phyloP scores from a whole-genome alignment of 192 early-diverging fungal genomes.

The Entomortierella lignicola region DNA sequence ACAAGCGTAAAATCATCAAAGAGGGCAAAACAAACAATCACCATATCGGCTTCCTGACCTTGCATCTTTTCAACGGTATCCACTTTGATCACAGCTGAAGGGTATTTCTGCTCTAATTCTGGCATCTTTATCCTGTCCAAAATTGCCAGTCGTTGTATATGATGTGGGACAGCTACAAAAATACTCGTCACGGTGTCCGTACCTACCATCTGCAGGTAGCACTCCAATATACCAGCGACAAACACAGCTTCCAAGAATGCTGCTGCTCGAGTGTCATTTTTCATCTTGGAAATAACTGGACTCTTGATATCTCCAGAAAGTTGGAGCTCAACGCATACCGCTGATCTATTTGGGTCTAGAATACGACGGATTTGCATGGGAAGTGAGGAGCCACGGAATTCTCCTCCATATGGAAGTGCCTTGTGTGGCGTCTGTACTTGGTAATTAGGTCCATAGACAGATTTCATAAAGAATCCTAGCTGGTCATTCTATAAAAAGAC shows the following conservation, averaged over 20 bases:
- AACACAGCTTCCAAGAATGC: constrained; percentile 46
- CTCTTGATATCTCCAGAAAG: background rate
- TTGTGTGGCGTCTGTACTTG: constrained; percentile 19
- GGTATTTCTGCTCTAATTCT: constrained; percentile 16
- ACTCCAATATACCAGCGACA: constrained; percentile 51
- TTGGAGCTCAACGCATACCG: constrained; percentile 54
- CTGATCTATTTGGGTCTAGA: constrained; percentile 47
- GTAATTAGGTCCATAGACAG: constrained; percentile 58
- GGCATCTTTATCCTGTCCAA: constrained; percentile 7
- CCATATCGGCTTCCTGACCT: constrained; percentile 68
- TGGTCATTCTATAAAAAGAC: constrained; percentile 55
- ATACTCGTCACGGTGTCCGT: constrained; percentile 14
- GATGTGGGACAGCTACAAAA: constrained; percentile 62
- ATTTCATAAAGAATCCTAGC: constrained; percentile 60
- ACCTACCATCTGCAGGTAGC: constrained; percentile 44
- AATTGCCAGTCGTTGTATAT: constrained; percentile 57
- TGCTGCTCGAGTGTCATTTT: constrained; percentile 12
- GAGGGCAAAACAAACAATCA: constrained; percentile 69
- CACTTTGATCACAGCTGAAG: constrained; percentile 42
- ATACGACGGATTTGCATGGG: constrained; percentile 38
- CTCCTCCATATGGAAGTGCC: constrained; percentile 41
- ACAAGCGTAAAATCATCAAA: constrained; percentile 34
- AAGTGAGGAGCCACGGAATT: constrained; percentile 11
- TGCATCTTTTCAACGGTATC: constrained; percentile 68
- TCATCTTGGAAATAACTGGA: constrained; percentile 5